Evolutionary conservation across 192 early-diverging fungal species (phyloP).

Genomic region (Cetraspora pellucida): DNA sequence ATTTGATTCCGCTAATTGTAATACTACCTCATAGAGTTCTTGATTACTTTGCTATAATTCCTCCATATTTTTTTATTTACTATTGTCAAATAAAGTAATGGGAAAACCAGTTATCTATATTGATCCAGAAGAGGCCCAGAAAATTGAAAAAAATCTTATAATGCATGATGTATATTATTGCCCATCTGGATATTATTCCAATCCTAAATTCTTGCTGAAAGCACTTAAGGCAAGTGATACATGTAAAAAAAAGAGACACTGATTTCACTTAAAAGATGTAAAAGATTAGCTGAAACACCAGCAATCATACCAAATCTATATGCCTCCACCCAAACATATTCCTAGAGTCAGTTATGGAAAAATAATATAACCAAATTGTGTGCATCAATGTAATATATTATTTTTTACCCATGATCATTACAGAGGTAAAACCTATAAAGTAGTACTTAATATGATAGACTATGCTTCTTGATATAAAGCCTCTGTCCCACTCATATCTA

Average conservation of each 20-base stretch:
- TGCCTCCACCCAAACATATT: slow-evolving; percentile 7
- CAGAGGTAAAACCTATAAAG: too few relatives aligned
- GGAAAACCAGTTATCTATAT: too few relatives aligned
- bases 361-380: slow-evolving; percentile 14
- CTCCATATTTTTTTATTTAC: too few relatives aligned
- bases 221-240: not conserved
- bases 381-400: not conserved
- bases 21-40: too few relatives aligned
- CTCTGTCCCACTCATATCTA: too few relatives aligned
- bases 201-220: not conserved
- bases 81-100: too few relatives aligned
- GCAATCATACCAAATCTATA: slow-evolving; percentile 5
- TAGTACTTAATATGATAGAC: not conserved
- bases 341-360: not conserved
- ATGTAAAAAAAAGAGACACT: not conserved
- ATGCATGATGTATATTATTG: not conserved
- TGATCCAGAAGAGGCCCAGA: not conserved
- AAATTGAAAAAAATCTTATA: not conserved
- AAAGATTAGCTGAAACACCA: slow-evolving; percentile 1
- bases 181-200: too few relatives aligned
- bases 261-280: not conserved
- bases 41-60: too few relatives aligned
- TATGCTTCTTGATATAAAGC: not conserved
- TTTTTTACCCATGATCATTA: not conserved
- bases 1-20: too few relatives aligned